Base-by-base conservation (phyloP, 192 early-diverging fungal species). In the Martensiomyces pterosporus region DNA sequence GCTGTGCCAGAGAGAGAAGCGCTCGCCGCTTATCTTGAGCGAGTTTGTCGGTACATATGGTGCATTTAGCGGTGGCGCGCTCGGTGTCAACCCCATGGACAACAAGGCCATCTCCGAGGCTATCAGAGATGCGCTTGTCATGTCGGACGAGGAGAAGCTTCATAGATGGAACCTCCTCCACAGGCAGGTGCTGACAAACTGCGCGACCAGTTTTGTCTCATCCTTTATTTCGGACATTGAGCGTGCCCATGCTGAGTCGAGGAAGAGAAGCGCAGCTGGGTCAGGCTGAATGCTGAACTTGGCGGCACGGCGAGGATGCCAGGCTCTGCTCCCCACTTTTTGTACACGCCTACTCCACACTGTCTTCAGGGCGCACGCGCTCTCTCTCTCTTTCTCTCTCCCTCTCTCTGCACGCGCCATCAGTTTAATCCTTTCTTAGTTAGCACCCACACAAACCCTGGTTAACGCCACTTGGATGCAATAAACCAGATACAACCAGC, bases 11-110 rank as follows among this genome's bases (percentile, higher is more conserved):
- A 80, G 87, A 43, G 85, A 86, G 39, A 86, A 82, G 34, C 75
- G 83, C 42, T 84, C 83, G 16, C 87, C 91, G 7, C 68, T 97
- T 50, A 85, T 98, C 41, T 78, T 98, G 9, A 92, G 90, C 57
- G 96, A 98, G 80, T 98, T 98, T 79, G 89, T 93, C 16, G 95
- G 95, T 25, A 95, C 94, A 0, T 92, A 91, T 45, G 93, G 94
- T 37, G 84, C 85, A 10, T 81, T 96, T 22, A 86, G 88, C 33
- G 89, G 87, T 16, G 83, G 80, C 2, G 86, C 87, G 25, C 63
- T 92, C 16, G 75, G 90, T 12, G 88, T 98, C n/a, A 98, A 98
- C 63, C 95, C 95, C 15, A 97, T 93, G 94, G 92, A 98, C 66
- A 89, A 85, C 36, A 57, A 73, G 65, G 91, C 93, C 39, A 89